phyloP scores from a whole-genome alignment of 495 filamentous ascomycete species.

The Cetradonia linearis region DNA sequence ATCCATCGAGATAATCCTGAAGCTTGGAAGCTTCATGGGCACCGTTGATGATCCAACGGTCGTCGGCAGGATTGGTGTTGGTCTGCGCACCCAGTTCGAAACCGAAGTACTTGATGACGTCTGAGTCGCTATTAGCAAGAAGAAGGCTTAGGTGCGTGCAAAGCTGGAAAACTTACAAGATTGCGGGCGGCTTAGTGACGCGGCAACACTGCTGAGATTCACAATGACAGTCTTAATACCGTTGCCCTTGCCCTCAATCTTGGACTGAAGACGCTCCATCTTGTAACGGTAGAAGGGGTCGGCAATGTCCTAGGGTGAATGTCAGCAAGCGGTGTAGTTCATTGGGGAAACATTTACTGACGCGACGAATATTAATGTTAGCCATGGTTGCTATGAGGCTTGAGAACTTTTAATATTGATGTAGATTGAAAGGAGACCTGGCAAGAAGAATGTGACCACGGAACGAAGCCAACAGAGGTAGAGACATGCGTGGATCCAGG shows the following conservation, averaged over 20 bases:
- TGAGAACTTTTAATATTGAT: conserved; percentile 16
- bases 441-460: conserved; percentile 15
- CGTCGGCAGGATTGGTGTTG: conserved; percentile 91
- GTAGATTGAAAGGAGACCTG: conserved; percentile 10
- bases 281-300: conserved; percentile 99
- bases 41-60: conserved; percentile 99
- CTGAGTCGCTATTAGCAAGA: conserved; percentile 25
- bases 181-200: conserved; percentile 84
- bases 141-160: not conserved
- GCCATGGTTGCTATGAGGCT: conserved; percentile 57
- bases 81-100: conserved; percentile 98
- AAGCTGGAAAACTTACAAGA: conserved; percentile 42
- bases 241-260: conserved; percentile 99
- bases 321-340: conserved; percentile 17
- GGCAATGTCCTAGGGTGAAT: conserved; percentile 57
- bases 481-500: conserved; percentile 40
- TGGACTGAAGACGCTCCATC: conserved; percentile 97
- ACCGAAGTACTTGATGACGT: conserved; percentile 99
- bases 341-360: conserved; percentile 14
- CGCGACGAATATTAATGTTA: conserved; percentile 91
- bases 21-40: conserved; percentile 92
- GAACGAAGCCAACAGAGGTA: conserved; percentile 28
- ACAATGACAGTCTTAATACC: conserved; percentile 94
- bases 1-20: conserved; percentile 95
- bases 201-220: conserved; percentile 91